Evolutionary conservation across 208 protist species (phyloP).

Genomic region (Leishmania amazonensis): DNA sequence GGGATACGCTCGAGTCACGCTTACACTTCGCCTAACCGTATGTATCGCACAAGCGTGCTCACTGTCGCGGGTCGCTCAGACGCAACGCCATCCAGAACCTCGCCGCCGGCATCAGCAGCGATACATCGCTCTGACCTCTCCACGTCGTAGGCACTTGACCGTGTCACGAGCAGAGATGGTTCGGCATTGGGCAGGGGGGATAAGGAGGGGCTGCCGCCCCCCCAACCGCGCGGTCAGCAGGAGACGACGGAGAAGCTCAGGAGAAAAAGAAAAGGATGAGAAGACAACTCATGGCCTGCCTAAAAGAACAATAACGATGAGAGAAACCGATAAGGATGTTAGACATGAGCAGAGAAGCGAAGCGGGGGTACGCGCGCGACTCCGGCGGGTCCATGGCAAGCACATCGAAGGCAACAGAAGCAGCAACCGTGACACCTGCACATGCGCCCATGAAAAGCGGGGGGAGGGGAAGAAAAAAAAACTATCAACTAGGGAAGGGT

Average conservation of each 20-base stretch:
- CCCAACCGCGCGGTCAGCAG: not conserved
- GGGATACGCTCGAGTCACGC: not conserved
- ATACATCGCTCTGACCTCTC: not conserved
- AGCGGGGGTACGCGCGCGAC: not conserved
- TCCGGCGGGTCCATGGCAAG: not conserved
- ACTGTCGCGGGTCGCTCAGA: not conserved
- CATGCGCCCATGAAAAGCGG: not conserved
- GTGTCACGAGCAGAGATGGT: not conserved
- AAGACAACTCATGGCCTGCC: not conserved
- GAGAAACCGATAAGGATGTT: not conserved
- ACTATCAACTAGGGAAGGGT: not conserved
- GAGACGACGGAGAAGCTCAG: not conserved
- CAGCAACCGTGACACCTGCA: not conserved
- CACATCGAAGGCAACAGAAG: too few relatives aligned
- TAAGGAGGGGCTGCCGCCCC: not conserved
- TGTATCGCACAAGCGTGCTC: not conserved
- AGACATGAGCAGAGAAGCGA: not conserved
- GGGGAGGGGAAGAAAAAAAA: not conserved
- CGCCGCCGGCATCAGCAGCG: not conserved
- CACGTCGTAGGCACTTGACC: not conserved
- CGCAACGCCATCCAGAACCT: not conserved
- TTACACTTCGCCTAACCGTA: not conserved
- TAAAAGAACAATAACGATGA: not conserved
- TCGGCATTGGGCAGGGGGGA: too few relatives aligned
- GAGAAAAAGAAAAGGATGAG: not conserved